Base-by-base conservation (phyloP, 371 early-diverging fungal genomes). In the Lichtheimia ornata region DNA sequence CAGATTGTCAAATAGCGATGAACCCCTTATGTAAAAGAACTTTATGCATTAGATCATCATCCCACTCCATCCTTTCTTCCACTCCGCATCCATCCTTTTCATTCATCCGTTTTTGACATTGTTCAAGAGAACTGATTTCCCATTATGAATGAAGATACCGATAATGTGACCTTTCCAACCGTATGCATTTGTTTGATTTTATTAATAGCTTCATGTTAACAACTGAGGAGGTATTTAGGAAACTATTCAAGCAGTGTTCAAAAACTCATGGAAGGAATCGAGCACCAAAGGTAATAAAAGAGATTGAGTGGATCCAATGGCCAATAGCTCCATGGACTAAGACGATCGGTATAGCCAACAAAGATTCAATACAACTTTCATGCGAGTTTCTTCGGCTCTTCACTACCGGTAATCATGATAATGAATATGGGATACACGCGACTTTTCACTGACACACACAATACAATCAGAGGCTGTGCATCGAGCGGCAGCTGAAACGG, bases 1-100 rank as follows among this genome's bases (percentile, higher is more conserved):
- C 59, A 85, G 97, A 20, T 84, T 97, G 41, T 91, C 91, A 25
- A 92, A 96, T 74, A 91, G 89, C 70, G 94, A 93, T 61, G 97
- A 97, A 76, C 96, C 96, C 1, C 77, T 97, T 27, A 81, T 81
- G 66, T 66, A 66, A 62, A 59, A 5, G 14, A 45, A 45, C 11
- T 47, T 7, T 15, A 35, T 35, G 35, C 35, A 35, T 35, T 35
- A 35, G 35, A 35, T 28, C 28, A 28, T 35, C 11, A 4, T 35
- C 35, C 11, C 35, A 35, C 35, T 35, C 35, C 28, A 4, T 35
- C 11, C 35, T 35, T 35, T 35, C 35, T 11, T 35, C 30, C 9
- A 35, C 35, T 35, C 35, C 35, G 35, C 35, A 35, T 22, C 4
- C 27, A 27, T 30, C 35, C 35, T 9, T 35, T 35, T 35, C 28